Conservation (phyloP, 768 basidiomycete genomes). For the Punctularia strigosozonata region DNA sequence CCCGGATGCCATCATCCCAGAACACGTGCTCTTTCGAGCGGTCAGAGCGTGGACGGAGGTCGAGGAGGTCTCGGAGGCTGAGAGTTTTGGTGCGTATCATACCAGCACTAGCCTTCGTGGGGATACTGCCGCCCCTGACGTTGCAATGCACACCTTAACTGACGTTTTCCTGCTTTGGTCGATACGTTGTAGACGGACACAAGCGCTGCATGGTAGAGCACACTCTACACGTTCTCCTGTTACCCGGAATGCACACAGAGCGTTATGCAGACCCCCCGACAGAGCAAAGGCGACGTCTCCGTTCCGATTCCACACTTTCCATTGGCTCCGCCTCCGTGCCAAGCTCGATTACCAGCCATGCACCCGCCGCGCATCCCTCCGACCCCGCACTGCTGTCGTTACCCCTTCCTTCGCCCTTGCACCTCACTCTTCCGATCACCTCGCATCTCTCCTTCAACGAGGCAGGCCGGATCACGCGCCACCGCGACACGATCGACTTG, state of each 20-base stretch:
- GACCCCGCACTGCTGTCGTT: conserved; percentile 44
- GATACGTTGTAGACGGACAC: conserved; percentile 44
- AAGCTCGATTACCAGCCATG: neutral
- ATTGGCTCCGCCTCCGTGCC: conserved; percentile 7
- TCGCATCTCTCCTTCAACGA: conserved; percentile 74
- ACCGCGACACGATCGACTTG: conserved; percentile 75
- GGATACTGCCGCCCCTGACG: neutral
- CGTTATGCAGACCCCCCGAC: conserved; percentile 20
- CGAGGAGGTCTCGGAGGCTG: conserved; percentile 64
- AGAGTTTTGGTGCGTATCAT: conserved; percentile 55
- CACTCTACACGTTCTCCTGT: conserved; percentile 62
- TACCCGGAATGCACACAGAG: conserved; percentile 58
- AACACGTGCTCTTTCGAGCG: conserved; percentile 37
- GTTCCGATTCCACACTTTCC: conserved; percentile 15
- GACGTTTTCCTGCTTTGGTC: conserved; percentile 1
- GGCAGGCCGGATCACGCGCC: conserved; percentile 66
- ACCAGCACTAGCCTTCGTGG: conserved; percentile 2
- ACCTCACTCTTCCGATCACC: conserved; percentile 59
- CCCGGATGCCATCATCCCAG: too few relatives aligned
- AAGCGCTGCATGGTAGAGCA: conserved; percentile 68
- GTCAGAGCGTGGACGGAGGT: conserved; percentile 66
- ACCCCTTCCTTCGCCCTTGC: conserved; percentile 56
- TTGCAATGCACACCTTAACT: neutral
- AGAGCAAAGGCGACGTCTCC: conserved; percentile 10
- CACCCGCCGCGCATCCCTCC: conserved; percentile 12